Conservation (phyloP, 805 yeast genomes). For the Huiozyma sinensis region DNA sequence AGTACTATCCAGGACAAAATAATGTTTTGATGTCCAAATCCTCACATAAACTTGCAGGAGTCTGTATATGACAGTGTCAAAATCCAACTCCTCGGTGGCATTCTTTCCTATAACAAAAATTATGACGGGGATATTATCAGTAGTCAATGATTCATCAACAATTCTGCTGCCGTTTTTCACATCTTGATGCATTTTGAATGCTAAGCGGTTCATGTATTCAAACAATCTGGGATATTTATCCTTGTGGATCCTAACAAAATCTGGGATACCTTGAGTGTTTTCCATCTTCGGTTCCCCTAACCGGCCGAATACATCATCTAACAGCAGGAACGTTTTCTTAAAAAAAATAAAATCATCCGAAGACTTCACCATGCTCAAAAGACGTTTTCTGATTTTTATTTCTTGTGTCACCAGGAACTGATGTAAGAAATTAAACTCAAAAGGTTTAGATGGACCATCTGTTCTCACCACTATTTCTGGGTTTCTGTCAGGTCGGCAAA, state of each 20-base stretch:
- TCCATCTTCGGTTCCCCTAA: slow-evolving; percentile 53
- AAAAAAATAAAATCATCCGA: slow-evolving; percentile 14
- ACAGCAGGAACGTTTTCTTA: slow-evolving; percentile 26
- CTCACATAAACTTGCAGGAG: slow-evolving; percentile 55
- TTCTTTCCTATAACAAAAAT: slow-evolving; percentile 40
- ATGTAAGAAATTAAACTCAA: slow-evolving; percentile 35
- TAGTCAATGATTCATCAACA: slow-evolving; percentile 53
- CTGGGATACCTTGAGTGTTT: slow-evolving; percentile 47
- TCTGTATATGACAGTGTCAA: slow-evolving; percentile 47
- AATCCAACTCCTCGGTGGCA: slow-evolving; percentile 26
- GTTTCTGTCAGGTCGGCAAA: slow-evolving; percentile 21
- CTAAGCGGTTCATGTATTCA: slow-evolving; percentile 64
- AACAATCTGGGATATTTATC: slow-evolving; percentile 43
- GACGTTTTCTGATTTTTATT: slow-evolving; percentile 26
- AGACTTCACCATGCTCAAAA: slow-evolving; percentile 10
- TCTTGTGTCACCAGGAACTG: slow-evolving; percentile 41
- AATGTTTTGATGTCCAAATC: slow-evolving; percentile 60
- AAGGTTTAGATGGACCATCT: slow-evolving; percentile 12
- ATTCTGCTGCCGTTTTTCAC: slow-evolving; percentile 28
- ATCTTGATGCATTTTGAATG: slow-evolving; percentile 40
- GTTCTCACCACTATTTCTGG: slow-evolving; percentile 12
- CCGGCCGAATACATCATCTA: slow-evolving; percentile 38
- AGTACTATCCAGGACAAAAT: slow-evolving; percentile 59
- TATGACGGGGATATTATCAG: slow-evolving; percentile 64
- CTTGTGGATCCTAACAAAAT: slow-evolving; percentile 38